These are phyloP conservation scores for Prunus salicina DNA, from an alignment of 306 rosid species.

Conservation along the genomic window DNA sequence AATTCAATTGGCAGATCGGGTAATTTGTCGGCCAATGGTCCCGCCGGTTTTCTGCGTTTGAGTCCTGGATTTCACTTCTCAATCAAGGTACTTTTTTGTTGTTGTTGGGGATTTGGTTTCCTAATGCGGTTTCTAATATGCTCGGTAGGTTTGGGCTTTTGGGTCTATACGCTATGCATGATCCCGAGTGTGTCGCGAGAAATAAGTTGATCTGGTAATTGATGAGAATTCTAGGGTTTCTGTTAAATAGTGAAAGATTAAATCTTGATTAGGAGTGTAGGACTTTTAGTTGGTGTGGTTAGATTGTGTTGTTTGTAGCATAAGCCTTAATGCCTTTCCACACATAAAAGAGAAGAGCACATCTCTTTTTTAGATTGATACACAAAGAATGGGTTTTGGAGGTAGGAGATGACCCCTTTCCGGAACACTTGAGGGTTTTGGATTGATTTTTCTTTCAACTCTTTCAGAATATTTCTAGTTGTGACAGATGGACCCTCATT, in stretches of 20 bases:
- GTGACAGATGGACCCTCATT: neutral
- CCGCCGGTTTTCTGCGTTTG: constrained; percentile 32
- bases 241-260: neutral
- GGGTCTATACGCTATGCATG: neutral
- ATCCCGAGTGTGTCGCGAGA: neutral
- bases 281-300: neutral
- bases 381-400: neutral
- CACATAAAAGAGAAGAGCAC: too few species aligned
- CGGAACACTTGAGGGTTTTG: neutral
- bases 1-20: constrained; percentile 31
- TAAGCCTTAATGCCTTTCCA: neutral
- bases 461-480: neutral
- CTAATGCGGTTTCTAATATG: neutral
- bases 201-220: neutral
- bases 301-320: neutral
- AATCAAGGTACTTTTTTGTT: constrained; percentile 37
- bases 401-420: neutral
- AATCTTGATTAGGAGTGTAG: neutral
- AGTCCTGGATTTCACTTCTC: constrained; percentile 27
- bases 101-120: neutral
- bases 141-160: neutral
- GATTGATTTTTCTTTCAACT: neutral
- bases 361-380: too few species aligned
- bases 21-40: constrained; percentile 23
- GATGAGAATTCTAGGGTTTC: neutral